phyloP scores from a whole-genome alignment of 2,329 filamentous ascomycete genomes.

The Fusarium sambucinum region DNA sequence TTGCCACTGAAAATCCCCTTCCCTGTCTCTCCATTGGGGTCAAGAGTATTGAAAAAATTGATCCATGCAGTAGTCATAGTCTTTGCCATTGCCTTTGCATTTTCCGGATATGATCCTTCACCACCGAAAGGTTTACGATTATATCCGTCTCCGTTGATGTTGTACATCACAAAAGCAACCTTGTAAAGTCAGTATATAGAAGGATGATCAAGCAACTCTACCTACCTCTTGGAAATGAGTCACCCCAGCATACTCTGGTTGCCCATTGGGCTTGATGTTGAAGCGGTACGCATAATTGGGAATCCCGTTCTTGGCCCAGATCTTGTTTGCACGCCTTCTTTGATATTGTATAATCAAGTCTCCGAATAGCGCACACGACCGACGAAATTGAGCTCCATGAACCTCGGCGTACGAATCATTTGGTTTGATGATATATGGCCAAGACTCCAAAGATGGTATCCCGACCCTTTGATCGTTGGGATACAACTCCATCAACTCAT shows the following conservation, averaged over 20 bases:
- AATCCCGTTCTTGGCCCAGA: conserved; percentile 46
- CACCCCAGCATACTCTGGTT: conserved; percentile 40
- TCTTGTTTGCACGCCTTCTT: conserved; percentile 46
- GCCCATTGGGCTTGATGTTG: conserved; percentile 49
- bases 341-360: conserved; percentile 47
- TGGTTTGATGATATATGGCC: conserved; percentile 49
- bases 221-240: conserved; percentile 56
- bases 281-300: conserved; percentile 52
- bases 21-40: conserved; percentile 46
- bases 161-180: conserved; percentile 58
- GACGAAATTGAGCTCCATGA: conserved; percentile 50
- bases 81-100: conserved; percentile 46
- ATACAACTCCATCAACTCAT: conserved; percentile 46
- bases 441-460: conserved; percentile 51
- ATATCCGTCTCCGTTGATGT: conserved; percentile 51
- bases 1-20: conserved; percentile 5
- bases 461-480: conserved; percentile 52
- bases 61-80: conserved; percentile 51
- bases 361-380: conserved; percentile 49
- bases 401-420: conserved; percentile 42
- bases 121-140: conserved; percentile 49
- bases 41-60: conserved; percentile 45
- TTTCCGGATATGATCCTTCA: conserved; percentile 43
- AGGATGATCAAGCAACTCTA: rapidly evolving
- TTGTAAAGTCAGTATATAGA: conserved; percentile 22